These are phyloP conservation scores for Chrysoporthe cubensis DNA, from an alignment of 2,329 filamentous ascomycete genomes.

Conservation along the genomic window DNA sequence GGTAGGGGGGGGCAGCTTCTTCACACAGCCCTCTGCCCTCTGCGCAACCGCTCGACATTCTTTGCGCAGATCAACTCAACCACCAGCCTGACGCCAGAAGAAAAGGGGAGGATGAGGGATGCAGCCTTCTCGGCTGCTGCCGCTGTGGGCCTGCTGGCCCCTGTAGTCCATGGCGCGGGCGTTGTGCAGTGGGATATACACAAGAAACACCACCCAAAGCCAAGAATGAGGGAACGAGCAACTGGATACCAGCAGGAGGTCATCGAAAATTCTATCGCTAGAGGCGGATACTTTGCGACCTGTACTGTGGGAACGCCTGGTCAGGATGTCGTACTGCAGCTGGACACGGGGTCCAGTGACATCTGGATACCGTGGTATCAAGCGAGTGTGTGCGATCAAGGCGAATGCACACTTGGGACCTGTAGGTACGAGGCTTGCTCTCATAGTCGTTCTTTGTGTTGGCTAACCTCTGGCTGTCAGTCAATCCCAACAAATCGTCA, in stretches of 20 bases:
- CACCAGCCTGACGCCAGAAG: neutral
- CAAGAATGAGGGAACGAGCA: constrained; percentile 43
- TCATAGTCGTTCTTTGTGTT: constrained; percentile 6
- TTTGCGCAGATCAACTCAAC: neutral
- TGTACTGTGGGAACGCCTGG: constrained; percentile 61
- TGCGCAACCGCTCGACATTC: neutral
- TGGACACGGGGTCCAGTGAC: constrained; percentile 70
- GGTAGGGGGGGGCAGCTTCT: neutral
- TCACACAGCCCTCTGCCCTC: neutral
- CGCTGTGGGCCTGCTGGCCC: constrained; percentile 33
- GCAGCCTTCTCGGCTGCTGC: constrained; percentile 25
- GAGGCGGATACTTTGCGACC: constrained; percentile 60
- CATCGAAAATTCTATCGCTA: constrained; percentile 48
- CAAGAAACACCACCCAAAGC: constrained; percentile 38
- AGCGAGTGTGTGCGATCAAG: constrained; percentile 44
- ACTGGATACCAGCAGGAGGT: constrained; percentile 45
- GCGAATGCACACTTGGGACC: constrained; percentile 48
- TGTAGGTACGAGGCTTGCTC: constrained; percentile 44
- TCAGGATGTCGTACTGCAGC: constrained; percentile 60
- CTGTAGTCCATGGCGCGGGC: constrained; percentile 33
- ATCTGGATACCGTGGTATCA: constrained; percentile 58
- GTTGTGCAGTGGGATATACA: constrained; percentile 55
- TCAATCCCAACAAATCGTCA: constrained; percentile 48
- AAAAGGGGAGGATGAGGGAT: constrained; percentile 9
- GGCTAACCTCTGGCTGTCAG: constrained; percentile 39